These are phyloP conservation scores for Boletales sp. DNA, from an alignment of 768 basidiomycete species.

Conservation along the genomic window DNA sequence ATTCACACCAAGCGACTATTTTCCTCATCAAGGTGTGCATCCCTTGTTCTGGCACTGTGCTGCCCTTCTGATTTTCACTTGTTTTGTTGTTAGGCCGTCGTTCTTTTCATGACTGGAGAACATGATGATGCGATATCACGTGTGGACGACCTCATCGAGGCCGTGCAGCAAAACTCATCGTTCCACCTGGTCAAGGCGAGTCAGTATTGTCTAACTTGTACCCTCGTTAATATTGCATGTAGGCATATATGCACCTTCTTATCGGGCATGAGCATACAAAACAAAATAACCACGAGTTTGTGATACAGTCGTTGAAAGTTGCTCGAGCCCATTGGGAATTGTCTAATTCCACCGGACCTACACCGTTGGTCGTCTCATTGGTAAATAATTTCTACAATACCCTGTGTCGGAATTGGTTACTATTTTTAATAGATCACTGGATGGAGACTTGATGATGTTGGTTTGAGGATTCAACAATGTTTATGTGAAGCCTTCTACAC, in stretches of 20 bases:
- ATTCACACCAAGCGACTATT: not conserved
- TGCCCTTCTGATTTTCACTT: not conserved
- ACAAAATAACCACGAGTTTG: not conserved
- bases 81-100: not conserved
- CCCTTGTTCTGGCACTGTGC: not conserved
- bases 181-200: not conserved
- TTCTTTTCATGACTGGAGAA: not conserved
- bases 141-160: not conserved
- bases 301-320: not conserved
- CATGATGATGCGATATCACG: not conserved
- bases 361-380: not conserved
- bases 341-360: not conserved
- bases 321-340: not conserved
- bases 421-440: not conserved
- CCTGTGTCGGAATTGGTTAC: no score
- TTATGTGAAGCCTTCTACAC: conserved; percentile 5
- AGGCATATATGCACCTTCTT: conserved; percentile 11
- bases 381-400: not conserved
- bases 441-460: no score
- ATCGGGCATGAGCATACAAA: not conserved
- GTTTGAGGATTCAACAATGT: not conserved
- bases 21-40: conserved; percentile 1
- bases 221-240: not conserved
- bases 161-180: not conserved
- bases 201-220: not conserved